These are phyloP conservation scores for Triticum dicoccoides DNA, from an alignment of 176 grass and related monocot genomes.

Conservation along the genomic window DNA sequence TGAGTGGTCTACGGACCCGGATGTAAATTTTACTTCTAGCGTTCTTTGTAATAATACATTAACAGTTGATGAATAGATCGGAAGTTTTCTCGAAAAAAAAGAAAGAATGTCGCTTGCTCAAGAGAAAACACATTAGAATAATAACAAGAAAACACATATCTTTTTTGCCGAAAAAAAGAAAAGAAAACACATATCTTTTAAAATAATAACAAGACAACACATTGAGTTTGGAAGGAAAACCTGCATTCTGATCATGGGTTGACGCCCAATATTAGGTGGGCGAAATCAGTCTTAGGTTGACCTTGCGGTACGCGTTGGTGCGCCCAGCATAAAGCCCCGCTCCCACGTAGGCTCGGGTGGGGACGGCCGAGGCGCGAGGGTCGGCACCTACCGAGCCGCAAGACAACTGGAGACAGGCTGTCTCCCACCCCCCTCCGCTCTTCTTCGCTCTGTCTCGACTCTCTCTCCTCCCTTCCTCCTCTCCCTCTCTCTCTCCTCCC, in stretches of 20 bases:
- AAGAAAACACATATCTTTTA: too few species aligned
- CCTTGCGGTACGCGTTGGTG: not conserved
- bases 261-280: not conserved
- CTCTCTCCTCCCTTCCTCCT: not conserved
- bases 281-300: not conserved
- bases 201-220: too few species aligned
- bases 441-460: constrained; percentile 30
- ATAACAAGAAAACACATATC: too few species aligned
- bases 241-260: not conserved
- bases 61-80: too few species aligned
- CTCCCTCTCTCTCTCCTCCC: not conserved
- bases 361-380: constrained; percentile 26
- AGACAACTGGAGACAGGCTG: constrained; percentile 93
- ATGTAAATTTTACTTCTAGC: too few species aligned
- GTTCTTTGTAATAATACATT: too few species aligned
- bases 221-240: too few species aligned
- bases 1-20: too few species aligned
- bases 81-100: too few species aligned
- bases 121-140: not conserved
- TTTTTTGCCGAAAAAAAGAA: too few species aligned
- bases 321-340: constrained; percentile 6
- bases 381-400: constrained; percentile 52
- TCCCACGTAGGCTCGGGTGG: constrained; percentile 65
- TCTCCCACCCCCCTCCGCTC: constrained; percentile 60
- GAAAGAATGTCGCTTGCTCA: not conserved